These are phyloP conservation scores for Melastoma candidum DNA, from an alignment of 441 rosid species.

Conservation along the genomic window DNA sequence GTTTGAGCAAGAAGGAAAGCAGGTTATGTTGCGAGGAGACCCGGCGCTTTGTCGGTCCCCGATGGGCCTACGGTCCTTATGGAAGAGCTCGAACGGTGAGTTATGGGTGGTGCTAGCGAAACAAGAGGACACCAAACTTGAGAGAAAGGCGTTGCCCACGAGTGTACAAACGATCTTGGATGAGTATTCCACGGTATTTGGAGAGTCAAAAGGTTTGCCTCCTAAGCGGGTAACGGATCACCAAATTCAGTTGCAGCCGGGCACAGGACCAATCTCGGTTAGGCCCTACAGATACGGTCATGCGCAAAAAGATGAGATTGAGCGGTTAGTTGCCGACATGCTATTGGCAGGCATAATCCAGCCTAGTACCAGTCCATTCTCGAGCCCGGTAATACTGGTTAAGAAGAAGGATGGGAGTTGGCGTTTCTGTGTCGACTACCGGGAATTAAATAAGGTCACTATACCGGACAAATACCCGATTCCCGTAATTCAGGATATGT, in stretches of 20 bases:
- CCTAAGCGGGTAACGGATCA: background rate
- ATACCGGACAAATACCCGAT: constrained; percentile 3
- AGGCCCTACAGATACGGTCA: constrained; percentile 1
- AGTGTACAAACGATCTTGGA: background rate
- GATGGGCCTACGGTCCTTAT: no score
- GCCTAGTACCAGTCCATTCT: background rate
- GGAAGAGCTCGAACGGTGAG: no score
- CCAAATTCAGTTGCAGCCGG: background rate
- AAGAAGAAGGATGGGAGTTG: background rate
- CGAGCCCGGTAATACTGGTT: background rate
- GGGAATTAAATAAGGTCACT: background rate
- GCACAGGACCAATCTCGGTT: background rate
- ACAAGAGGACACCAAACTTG: background rate
- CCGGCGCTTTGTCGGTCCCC: no score
- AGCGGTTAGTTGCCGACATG: background rate
- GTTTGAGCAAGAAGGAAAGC: background rate
- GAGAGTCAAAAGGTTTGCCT: constrained; percentile 4
- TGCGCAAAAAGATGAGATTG: background rate
- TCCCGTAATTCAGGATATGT: background rate
- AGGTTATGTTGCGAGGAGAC: background rate
- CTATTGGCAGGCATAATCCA: background rate
- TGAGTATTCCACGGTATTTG: background rate
- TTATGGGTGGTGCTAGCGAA: no score
- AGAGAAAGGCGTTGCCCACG: background rate
- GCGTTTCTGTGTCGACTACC: background rate